Evolutionary conservation across 1,284 basidiomycete species (phyloP), one percentile per base, ranked within the genome.

Genomic region (Albatrellus sp.): DNA sequence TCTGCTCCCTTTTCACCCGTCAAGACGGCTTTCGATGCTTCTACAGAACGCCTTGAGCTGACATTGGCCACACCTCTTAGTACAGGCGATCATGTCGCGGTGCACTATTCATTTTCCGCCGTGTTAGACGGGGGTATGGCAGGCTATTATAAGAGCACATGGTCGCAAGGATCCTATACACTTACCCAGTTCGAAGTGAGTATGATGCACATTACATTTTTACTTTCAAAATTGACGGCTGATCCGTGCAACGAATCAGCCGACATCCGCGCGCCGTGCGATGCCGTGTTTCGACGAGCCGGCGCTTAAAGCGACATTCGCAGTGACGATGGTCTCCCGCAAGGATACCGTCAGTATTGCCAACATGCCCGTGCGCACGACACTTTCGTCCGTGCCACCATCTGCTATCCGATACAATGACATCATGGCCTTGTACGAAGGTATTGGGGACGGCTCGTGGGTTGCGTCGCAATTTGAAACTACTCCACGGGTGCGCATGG

Each of bases 201-300:
- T 54, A 29, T 29, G 5, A 12, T 44, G 24, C 32, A 33, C 16
- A 52, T 55, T 14, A 48, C 50, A 44, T 57, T 59, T 50, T 60
- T 50, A 48, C 13, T 34, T 40, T 14, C n/a, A 13, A 12, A 8
- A 6, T 29, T 14, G 14, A 7, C 16, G 32, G 9, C 12, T 20
- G n/a, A 40, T 19, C 24, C 55, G 24, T 24, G 24, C 24, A 24
- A 24, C 24, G 24, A 24, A 24, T 24, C 66, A 97, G 80, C 82
- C 93, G 14, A 96, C 90, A 20, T 79, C 82, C 47, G 91, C 91
- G 4, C 72, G 92, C 47, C 71, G 77, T 43, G 81, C 83, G 9
- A 88, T 90, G 62, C 89, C 89, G 24, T 84, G 77, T 62, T 98
- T 89, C 88, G 94, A 97, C 60, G 92, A 98, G 61, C 94, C 94